phyloP scores from a whole-genome alignment of 2,329 filamentous ascomycete genomes.

The Thelonectria blattea region DNA sequence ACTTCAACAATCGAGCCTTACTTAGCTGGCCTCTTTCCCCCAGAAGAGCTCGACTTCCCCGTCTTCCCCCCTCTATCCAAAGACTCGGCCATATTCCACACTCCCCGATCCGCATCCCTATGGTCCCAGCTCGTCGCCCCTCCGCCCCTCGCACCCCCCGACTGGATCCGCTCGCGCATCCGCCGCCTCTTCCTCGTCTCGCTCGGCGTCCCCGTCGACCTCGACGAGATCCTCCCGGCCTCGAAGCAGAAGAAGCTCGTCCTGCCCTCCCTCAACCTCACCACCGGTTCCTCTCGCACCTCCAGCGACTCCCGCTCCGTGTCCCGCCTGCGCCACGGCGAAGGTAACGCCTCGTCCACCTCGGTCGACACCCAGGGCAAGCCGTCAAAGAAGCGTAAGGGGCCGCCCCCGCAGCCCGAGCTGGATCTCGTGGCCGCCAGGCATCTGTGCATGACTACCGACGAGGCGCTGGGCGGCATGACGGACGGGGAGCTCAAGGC shows the following conservation, averaged over 20 bases:
- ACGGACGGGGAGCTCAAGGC: slow-evolving; percentile 75
- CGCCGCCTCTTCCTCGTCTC: slow-evolving; percentile 94
- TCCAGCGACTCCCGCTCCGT: slow-evolving; percentile 61
- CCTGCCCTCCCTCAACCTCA: slow-evolving; percentile 84
- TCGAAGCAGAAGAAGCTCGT: slow-evolving; percentile 98
- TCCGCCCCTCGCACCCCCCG: slow-evolving; percentile 90
- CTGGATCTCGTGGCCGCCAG: slow-evolving; percentile 80
- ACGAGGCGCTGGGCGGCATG: slow-evolving; percentile 80
- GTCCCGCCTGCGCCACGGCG: slow-evolving; percentile 53
- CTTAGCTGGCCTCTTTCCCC: slow-evolving; percentile 69
- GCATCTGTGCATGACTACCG: slow-evolving; percentile 82
- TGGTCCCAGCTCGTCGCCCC: slow-evolving; percentile 97
- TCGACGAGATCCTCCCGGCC: slow-evolving; percentile 95
- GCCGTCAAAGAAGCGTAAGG: slow-evolving; percentile 57
- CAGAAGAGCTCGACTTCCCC: slow-evolving; percentile 59
- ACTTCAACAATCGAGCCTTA: slow-evolving; percentile 67
- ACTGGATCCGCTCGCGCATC: slow-evolving; percentile 97
- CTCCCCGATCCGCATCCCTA: slow-evolving; percentile 84
- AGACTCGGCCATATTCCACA: slow-evolving; percentile 75
- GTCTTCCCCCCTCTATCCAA: slow-evolving; percentile 57
- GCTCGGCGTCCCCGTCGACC: slow-evolving; percentile 91
- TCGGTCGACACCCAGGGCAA: slow-evolving; percentile 66
- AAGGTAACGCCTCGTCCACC: slow-evolving; percentile 61
- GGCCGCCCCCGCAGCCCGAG: slow-evolving; percentile 72
- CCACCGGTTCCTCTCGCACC: slow-evolving; percentile 58